Base-by-base conservation (phyloP, 306 rosid genomes). In the Dalbergia cultrata region DNA sequence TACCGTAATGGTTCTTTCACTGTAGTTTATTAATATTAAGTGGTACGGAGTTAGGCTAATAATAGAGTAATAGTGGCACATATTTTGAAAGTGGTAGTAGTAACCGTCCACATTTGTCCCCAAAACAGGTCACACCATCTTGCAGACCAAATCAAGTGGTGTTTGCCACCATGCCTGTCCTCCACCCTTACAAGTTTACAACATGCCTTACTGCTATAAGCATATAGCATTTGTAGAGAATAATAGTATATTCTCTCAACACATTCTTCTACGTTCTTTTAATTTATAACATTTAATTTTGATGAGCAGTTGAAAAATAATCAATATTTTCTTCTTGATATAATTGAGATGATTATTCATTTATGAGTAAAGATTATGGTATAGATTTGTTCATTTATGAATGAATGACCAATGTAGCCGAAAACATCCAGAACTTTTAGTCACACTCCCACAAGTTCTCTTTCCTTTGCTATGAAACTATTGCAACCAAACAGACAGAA, bases 71-170 rank as follows among this genome's bases (percentile, higher is more conserved):
- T 13, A 9, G 53, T 12, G n/a, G 13, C 53, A 47, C 53, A 13
- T 10, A 37, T 37, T 37, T 5, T 37, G 41, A 5, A 7, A 37
- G 41, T 37, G 41, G 2, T 43, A 43, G 12, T 7, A 43, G 9
- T 13, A 3, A 26, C 49, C 49, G 49, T 50, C 56, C 6, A 50
- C 56, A 14, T 50, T 50, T 26, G 31, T 26, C 31, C 31, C 31
- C 31, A 26, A 26, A 26, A 26, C 1, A 26, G 4, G n/a, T 50
- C 10, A 4, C 56, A 54, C 31, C 31, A 57, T 57, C 21, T 16
- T 44, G 44, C 85, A 33, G 80, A 82, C 88, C 88, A 79, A 18
- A 71, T 54, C 61, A 66, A 52, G 49, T 43, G 49, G 3, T 43
- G 49, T 43, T 7, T 43, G 49, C 49, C 49, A 43, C 49, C 49